Evolutionary conservation across 352 stramenopile species (phyloP), one percentile per base, ranked within the genome.

Genomic region (Pythium brassicae): DNA sequence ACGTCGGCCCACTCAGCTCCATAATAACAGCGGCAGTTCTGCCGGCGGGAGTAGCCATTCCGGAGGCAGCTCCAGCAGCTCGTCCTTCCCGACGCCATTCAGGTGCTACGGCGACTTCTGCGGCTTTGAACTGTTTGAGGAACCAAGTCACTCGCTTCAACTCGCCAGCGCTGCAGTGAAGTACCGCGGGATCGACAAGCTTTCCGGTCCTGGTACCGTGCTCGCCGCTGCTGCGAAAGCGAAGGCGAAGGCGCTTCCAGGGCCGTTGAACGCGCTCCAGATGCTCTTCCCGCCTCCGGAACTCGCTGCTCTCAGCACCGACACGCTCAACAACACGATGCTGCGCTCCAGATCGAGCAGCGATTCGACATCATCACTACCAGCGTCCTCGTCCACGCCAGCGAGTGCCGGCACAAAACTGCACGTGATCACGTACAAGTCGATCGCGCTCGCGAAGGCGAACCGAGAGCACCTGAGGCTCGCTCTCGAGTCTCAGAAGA

Each of bases 31-130:
- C 4, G 17, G 2, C 17, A 17, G 26, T 26, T 22, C 17, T 32
- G 6, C 8, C 10, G 4, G 15, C 14, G 35, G 40, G 15, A 62
- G 14, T 12, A 56, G 20, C 27, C 6, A 20, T 5, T 20, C 46
- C 2, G 35, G 40, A 17, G 60, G 1, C 9, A 29, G 20, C 9
- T 47, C 26, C 29, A 48, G 14, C 39, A 47, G 22, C 19, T 55
- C 43, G 2, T 74, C 61, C 11, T 89, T 86, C 63, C 74, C 74
- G 20, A 88, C 76, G 32, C 80, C 76, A 4, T 93, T 89, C 70
- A 86, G 87, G 57, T 91, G 83, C 69, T 83, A 68, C 27, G 80
- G 83, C 17, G 80, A 91, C 53, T 91, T 91, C 51, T 91, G 80
- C 60, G 66, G 69, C 47, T 83, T 88, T 39, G 57, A 69, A 15